Conservation (phyloP, 495 filamentous ascomycete species). For the Aspergillus asperescens region DNA sequence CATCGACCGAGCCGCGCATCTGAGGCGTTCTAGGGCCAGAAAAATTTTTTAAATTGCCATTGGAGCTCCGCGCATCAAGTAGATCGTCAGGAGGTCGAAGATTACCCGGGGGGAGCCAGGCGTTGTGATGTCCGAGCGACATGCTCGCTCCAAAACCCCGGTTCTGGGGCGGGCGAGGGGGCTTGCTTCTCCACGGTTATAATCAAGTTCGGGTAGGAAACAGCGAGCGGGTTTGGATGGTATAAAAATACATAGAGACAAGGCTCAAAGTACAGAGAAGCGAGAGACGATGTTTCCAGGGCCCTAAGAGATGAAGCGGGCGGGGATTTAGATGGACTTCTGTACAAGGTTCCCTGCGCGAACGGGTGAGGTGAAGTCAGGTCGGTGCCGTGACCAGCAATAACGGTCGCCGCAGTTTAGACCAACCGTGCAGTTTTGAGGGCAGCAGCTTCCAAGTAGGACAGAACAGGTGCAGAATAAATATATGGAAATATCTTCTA, state of each 20-base stretch:
- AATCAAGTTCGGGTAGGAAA: conserved; percentile 33
- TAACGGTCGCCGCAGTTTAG: conserved; percentile 31
- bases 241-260: conserved; percentile 37
- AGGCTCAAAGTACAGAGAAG: conserved; percentile 15
- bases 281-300: conserved; percentile 26
- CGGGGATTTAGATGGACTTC: conserved; percentile 36
- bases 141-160: conserved; percentile 49
- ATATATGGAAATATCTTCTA: background rate
- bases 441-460: background rate
- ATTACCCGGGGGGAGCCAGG: conserved; percentile 45
- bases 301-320: conserved; percentile 35
- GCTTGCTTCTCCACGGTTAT: conserved; percentile 45
- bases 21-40: conserved; percentile 46
- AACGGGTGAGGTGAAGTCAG: conserved; percentile 38
- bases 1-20: conserved; percentile 45
- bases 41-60: conserved; percentile 43
- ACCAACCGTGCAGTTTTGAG: conserved; percentile 28
- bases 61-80: conserved; percentile 43
- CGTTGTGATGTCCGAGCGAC: conserved; percentile 47
- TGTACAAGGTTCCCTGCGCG: conserved; percentile 40
- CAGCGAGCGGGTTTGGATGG: conserved; percentile 20
- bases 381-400: conserved; percentile 26
- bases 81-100: conserved; percentile 44
- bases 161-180: conserved; percentile 43
- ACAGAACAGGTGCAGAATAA: background rate